Percentiles rank a stretch among this genome's conserved stretches.
Evolutionary conservation across 2,329 filamentous ascomycete genomes (phyloP).

Genomic region (Clarireedia sp.): DNA sequence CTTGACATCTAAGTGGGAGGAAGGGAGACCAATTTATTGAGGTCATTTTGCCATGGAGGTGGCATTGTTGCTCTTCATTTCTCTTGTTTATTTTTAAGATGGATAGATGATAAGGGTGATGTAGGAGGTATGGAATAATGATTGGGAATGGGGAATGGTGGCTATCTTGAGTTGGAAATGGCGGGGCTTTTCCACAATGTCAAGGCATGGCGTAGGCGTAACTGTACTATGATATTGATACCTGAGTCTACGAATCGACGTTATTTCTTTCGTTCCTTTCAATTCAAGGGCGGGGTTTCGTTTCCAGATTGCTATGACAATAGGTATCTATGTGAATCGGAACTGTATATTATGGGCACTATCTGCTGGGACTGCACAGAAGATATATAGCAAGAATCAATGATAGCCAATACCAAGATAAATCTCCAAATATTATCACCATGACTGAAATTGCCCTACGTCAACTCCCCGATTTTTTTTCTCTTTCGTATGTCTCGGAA

Average conservation of each 20-base stretch:
- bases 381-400: no score
- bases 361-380: no score
- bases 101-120: not conserved
- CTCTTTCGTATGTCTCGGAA: no score
- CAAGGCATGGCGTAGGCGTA: no score
- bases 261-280: not conserved
- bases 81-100: not conserved
- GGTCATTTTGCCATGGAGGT: not conserved
- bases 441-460: no score
- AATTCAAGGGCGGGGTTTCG: not conserved
- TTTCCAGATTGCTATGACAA: not conserved
- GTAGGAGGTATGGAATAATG: not conserved
- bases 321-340: not conserved
- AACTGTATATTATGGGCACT: no score
- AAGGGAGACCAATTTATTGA: conserved; percentile 29
- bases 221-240: not conserved
- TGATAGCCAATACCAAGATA: no score
- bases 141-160: not conserved
- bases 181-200: no score
- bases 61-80: not conserved
- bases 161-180: not conserved
- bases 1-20: conserved; percentile 25
- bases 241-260: not conserved
- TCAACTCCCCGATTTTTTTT: no score
- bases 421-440: no score